Evolutionary conservation across 2,329 filamentous ascomycete species (phyloP).

Genomic region (Polytolypa hystricis): DNA sequence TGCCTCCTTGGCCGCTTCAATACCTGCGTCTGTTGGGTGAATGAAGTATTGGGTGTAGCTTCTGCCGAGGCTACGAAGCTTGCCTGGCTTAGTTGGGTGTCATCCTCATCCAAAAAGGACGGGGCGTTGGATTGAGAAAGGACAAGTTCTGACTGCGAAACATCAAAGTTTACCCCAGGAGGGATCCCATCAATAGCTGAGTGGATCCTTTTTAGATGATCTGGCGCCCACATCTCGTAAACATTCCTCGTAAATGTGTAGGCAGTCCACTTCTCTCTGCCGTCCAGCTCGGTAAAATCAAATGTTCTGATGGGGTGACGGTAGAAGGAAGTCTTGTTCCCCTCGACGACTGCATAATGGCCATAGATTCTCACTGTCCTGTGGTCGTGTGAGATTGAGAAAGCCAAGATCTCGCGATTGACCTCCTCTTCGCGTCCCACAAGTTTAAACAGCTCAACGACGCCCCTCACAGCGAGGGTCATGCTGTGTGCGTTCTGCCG

Average conservation of each 20-base stretch:
- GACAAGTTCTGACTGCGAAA: conserved; percentile 9
- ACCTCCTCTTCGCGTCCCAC: conserved; percentile 10
- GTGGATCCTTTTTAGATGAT: conserved; percentile 27
- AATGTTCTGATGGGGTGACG: conserved; percentile 26
- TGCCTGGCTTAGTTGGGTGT: conserved; percentile 1
- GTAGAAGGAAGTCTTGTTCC: conserved; percentile 7
- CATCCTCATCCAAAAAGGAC: conserved; percentile 3
- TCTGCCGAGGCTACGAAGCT: conserved; percentile 6
- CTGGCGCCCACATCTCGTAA: conserved; percentile 27
- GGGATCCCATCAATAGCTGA: conserved; percentile 24
- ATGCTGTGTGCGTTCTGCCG: conserved; percentile 22
- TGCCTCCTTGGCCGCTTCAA: conserved; percentile 6
- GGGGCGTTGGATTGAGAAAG: conserved; percentile 4
- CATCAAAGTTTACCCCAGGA: conserved; percentile 9
- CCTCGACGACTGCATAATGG: conserved; percentile 14
- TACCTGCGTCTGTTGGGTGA: conserved; percentile 4
- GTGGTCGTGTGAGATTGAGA: conserved; percentile 16
- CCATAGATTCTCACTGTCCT: conserved; percentile 16
- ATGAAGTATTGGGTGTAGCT: conserved; percentile 7
- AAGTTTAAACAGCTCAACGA: conserved; percentile 30
- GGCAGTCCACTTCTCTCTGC: conserved; percentile 27
- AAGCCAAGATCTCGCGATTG: conserved; percentile 14
- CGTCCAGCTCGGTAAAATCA: conserved; percentile 21
- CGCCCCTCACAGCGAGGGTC: conserved; percentile 25
- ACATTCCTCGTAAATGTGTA: conserved; percentile 29